Percentiles rank a stretch among this genome's conserved stretches.
Conservation (phyloP, 2,329 filamentous ascomycete species). For the Ophiosphaerella korrae region DNA sequence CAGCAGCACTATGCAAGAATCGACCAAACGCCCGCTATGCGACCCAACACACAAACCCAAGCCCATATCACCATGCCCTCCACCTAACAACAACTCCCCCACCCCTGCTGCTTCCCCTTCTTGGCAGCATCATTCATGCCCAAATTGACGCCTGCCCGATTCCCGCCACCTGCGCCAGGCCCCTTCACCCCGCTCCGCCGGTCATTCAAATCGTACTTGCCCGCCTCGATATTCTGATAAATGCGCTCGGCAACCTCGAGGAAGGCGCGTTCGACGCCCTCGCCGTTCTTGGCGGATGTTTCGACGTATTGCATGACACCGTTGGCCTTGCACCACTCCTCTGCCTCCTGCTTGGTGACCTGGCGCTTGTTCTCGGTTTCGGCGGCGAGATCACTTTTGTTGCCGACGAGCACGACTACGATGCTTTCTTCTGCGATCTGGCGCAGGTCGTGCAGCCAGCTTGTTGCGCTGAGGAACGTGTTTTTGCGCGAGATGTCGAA, state of each 20-base stretch:
- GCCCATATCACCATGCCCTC: no score
- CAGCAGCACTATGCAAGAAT: no score
- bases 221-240: conserved; percentile 94
- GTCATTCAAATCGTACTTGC: conserved; percentile 93
- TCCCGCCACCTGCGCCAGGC: conserved; percentile 56
- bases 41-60: no score
- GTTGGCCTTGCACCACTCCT: conserved; percentile 85
- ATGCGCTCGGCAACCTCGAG: conserved; percentile 93
- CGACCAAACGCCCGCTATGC: no score
- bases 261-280: conserved; percentile 92
- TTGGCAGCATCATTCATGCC: conserved; percentile 49
- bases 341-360: conserved; percentile 80
- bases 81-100: conserved; percentile 38
- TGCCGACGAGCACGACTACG: conserved; percentile 91
- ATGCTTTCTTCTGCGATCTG: conserved; percentile 97
- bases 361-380: conserved; percentile 69
- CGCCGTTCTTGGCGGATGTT: conserved; percentile 93
- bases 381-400: conserved; percentile 82
- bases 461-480: conserved; percentile 86
- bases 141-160: conserved; percentile 51
- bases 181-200: conserved; percentile 87
- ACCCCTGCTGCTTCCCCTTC: conserved; percentile 40
- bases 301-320: conserved; percentile 93
- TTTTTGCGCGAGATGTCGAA: conserved; percentile 88
- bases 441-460: conserved; percentile 91